Conservation (phyloP, 352 stramenopile genomes). For the Phytophthora constricta region DNA sequence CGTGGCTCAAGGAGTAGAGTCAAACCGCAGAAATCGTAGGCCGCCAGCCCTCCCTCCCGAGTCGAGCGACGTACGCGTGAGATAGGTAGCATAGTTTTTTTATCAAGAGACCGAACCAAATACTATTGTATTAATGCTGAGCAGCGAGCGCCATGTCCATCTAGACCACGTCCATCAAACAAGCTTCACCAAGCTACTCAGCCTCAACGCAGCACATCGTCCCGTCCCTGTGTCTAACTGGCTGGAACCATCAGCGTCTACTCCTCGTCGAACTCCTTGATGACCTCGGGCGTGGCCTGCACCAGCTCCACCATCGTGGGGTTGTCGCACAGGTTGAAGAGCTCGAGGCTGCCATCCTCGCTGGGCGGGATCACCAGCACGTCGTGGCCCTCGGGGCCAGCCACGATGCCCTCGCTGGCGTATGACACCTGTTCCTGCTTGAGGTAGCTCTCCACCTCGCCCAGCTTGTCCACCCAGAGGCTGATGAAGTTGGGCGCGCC, state of each 20-base stretch:
- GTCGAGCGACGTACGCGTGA: conserved; percentile 5
- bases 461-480: conserved; percentile 81
- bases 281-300: conserved; percentile 77
- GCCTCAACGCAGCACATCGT: conserved; percentile 6
- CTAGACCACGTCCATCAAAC: too few relatives aligned
- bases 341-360: conserved; percentile 71
- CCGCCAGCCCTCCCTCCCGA: not conserved
- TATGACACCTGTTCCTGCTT: conserved; percentile 69
- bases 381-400: conserved; percentile 68
- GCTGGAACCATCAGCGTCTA: conserved; percentile 1
- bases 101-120: conserved; percentile 38
- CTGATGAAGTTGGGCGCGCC: conserved; percentile 85
- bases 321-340: conserved; percentile 87
- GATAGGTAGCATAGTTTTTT: conserved; percentile 41
- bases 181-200: conserved; percentile 5
- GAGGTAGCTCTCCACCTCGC: conserved; percentile 68
- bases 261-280: conserved; percentile 75
- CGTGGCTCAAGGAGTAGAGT: conserved; percentile 63
- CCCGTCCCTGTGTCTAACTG: conserved; percentile 21
- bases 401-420: conserved; percentile 58
- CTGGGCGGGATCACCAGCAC: conserved; percentile 73
- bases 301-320: conserved; percentile 84
- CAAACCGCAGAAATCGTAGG: not conserved
- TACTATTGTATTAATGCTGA: conserved; percentile 48
- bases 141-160: conserved; percentile 2